Evolutionary conservation across 805 yeast species (phyloP), one percentile per base, ranked within the genome.

Genomic region (Kodamaea laetipori): DNA sequence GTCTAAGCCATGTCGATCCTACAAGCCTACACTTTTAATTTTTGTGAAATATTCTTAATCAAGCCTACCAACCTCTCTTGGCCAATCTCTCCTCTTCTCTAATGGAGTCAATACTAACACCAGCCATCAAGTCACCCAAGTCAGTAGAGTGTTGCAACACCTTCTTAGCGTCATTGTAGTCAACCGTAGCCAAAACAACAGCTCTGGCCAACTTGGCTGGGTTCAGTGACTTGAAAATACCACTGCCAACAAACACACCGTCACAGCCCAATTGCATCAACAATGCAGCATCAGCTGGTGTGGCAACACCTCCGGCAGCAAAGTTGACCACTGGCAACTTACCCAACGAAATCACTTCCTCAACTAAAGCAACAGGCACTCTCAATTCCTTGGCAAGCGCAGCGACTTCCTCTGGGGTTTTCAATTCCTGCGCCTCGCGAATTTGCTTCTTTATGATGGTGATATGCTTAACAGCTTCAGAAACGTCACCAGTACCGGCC

Each of bases 231-330:
- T 81, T 81, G 77, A 85, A 86, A 50, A 85, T 85, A 18, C 94
- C 94, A 3, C 88, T 81, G 13, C 88, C 88, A 19, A 82, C 89
- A 54, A 83, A 83, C 23, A 83, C 85, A 48, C 89, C 89, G 58
- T 83, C 89, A 55, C 85, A 80, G n/a, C 89, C 89, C 48, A 82
- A 65, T 58, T 82, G 84, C 89, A 86, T 86, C 63, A 87, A 80
- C 50, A 86, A 66, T 15, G 94, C 94, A 18, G 95, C 95, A 63
- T 86, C 95, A 6, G 90, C 82, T 25, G 95, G 95, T 9, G 95
- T 84, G 7, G 95, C 94, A 40, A 86, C 84, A 46, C 95, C 95
- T 33, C 95, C 95, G 21, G 94, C 94, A 31, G 94, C 92, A 58
- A 86, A 86, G 68, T 84, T 86, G 43, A 86, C 94, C 34, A 86